A percentile compares a stretch with the other conserved stretches of the same genome.
phyloP scores from a whole-genome alignment of 2,329 filamentous ascomycete species.

The Calonectria pseudoreteaudii region DNA sequence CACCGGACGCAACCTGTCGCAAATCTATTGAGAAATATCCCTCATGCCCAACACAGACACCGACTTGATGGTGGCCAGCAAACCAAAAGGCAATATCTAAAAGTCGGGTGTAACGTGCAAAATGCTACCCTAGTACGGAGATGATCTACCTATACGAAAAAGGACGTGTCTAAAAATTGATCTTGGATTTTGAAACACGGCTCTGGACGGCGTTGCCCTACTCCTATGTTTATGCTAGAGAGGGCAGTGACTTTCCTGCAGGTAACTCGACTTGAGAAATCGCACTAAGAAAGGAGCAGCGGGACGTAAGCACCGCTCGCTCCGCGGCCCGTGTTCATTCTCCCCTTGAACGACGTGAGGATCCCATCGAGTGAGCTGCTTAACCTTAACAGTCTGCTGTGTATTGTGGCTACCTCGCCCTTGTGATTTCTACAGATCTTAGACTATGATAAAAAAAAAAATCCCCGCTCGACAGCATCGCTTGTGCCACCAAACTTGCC shows the following conservation, averaged over 20 bases:
- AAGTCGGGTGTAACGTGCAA: background rate
- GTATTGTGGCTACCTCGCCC: background rate
- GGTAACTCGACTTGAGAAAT: background rate
- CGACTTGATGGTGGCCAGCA: background rate
- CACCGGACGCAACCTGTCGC: background rate
- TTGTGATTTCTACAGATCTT: background rate
- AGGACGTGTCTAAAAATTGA: background rate
- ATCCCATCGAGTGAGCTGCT: background rate
- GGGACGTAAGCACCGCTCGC: background rate
- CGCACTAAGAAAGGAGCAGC: background rate
- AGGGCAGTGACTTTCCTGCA: background rate
- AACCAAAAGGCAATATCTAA: background rate
- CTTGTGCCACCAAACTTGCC: background rate
- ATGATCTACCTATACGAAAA: conserved; percentile 9
- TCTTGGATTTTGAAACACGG: conserved; percentile 1
- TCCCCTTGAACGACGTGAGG: background rate
- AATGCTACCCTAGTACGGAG: background rate
- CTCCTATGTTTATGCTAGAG: background rate
- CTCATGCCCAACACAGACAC: background rate
- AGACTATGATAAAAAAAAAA: background rate
- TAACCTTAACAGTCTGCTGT: background rate
- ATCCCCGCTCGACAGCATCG: background rate
- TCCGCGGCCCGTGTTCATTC: background rate
- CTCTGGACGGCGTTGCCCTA: background rate
- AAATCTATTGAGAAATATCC: background rate